phyloP scores from a whole-genome alignment of 768 basidiomycete species.

The Boletus speciosus region DNA sequence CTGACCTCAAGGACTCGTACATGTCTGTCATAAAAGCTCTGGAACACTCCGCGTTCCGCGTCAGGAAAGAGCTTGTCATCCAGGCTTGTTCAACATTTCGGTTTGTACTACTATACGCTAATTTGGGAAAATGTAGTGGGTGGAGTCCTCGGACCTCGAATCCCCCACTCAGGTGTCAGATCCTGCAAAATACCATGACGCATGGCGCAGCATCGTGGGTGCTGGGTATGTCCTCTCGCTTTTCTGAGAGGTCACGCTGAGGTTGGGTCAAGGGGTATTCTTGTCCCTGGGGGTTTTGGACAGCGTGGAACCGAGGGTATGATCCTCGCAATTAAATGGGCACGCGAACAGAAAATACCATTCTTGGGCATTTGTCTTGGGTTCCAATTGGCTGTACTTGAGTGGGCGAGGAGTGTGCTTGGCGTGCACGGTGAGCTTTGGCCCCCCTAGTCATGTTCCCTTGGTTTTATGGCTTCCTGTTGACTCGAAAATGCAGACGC shows the following conservation, averaged over 20 bases:
- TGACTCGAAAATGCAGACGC: conserved; percentile 52
- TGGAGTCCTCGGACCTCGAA: conserved; percentile 92
- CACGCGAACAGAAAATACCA: conserved; percentile 89
- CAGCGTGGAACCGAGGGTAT: conserved; percentile 93
- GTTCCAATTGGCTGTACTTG: conserved; percentile 94
- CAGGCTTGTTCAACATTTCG: conserved; percentile 49
- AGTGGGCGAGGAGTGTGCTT: conserved; percentile 88
- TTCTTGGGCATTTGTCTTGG: conserved; percentile 97
- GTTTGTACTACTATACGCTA: not conserved
- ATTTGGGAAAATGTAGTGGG: conserved; percentile 61
- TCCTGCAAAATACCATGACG: conserved; percentile 91
- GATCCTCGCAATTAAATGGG: conserved; percentile 97
- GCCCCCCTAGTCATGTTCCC: not conserved
- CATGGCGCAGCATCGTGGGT: conserved; percentile 89
- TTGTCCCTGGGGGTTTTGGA: conserved; percentile 97
- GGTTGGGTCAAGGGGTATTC: conserved; percentile 66
- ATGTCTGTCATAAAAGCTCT: conserved; percentile 97
- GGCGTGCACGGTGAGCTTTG: conserved; percentile 54
- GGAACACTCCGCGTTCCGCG: conserved; percentile 94
- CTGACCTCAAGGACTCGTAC: conserved; percentile 94
- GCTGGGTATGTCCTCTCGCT: conserved; percentile 57
- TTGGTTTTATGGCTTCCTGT: not conserved
- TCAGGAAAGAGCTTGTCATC: conserved; percentile 77
- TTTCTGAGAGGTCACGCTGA: conserved; percentile 10
- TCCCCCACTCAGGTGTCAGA: conserved; percentile 70